phyloP scores from a whole-genome alignment of 495 filamentous ascomycete species.

The Aspergillus leporis region DNA sequence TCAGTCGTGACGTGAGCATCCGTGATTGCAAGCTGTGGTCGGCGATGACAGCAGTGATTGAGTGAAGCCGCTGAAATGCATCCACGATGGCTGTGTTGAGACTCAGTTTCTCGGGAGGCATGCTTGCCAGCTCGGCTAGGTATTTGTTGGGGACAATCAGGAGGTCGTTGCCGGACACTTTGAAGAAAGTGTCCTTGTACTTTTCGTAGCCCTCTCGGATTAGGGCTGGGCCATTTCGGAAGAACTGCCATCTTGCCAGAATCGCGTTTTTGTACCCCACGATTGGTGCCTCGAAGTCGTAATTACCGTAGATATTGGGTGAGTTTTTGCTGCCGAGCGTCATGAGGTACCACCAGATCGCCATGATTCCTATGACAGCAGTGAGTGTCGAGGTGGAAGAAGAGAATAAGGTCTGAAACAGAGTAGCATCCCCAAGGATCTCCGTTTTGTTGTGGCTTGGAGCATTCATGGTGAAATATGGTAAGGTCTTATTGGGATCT shows the following conservation, averaged over 20 bases:
- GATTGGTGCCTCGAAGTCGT: background rate
- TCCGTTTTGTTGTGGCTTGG: background rate
- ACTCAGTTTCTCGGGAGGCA: background rate
- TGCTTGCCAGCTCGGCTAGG: background rate
- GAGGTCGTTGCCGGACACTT: background rate
- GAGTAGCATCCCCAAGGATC: background rate
- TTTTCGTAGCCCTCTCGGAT: constrained; percentile 1
- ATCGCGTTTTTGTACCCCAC: background rate
- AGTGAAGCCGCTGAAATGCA: constrained; percentile 1
- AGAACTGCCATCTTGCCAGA: constrained; percentile 1
- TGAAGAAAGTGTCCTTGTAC: constrained; percentile 3
- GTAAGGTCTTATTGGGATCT: too few species aligned
- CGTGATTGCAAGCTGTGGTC: constrained; percentile 2
- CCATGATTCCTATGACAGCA: background rate
- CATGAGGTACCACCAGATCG: constrained; percentile 1
- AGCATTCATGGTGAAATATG: background rate
- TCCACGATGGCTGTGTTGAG: constrained; percentile 3
- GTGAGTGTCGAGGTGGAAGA: background rate
- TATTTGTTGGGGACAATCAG: constrained; percentile 4
- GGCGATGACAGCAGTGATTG: background rate
- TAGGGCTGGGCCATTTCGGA: background rate
- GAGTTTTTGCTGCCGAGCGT: background rate
- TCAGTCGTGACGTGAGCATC: background rate
- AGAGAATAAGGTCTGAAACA: background rate
- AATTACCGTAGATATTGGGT: constrained; percentile 4